Percentiles rank a stretch among this genome's conserved stretches.
Conservation (phyloP, 495 filamentous ascomycete species). For the Penicillium crystallinum region DNA sequence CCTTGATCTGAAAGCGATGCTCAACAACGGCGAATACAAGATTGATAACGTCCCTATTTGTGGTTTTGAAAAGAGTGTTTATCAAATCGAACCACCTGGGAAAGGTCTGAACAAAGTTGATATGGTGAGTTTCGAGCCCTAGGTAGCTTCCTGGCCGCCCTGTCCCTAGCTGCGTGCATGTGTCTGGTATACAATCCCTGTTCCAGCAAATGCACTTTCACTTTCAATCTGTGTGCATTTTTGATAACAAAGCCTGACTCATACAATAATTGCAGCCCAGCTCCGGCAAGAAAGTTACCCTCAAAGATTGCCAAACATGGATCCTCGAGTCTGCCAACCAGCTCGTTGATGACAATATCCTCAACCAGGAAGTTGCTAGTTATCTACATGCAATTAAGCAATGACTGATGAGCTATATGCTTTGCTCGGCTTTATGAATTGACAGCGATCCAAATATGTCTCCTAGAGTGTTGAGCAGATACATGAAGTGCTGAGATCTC, state of each 20-base stretch:
- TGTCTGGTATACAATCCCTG: too few species aligned
- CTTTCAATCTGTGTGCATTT: too few species aligned
- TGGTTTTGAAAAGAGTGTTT: conserved; percentile 13
- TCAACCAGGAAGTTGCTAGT: conserved; percentile 4
- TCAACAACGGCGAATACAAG: conserved; percentile 12
- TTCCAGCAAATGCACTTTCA: too few species aligned
- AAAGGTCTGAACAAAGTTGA: conserved; percentile 10
- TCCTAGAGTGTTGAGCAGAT: too few species aligned
- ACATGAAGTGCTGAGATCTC: too few species aligned
- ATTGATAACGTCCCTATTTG: conserved; percentile 14
- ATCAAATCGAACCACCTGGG: conserved; percentile 9
- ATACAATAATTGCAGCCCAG: background rate
- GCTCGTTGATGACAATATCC: conserved; percentile 15
- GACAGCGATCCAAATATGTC: too few species aligned
- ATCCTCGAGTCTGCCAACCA: conserved; percentile 25
- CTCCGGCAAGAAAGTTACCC: conserved; percentile 11
- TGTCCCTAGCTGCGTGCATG: background rate
- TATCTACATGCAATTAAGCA: conserved; percentile 11
- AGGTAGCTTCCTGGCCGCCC: background rate
- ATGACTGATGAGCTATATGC: background rate
- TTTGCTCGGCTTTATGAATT: background rate
- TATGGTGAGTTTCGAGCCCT: background rate
- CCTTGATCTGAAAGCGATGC: conserved; percentile 19
- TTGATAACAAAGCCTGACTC: background rate
- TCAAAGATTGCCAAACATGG: conserved; percentile 29